These are phyloP conservation scores for Mollisiaceae sp. DNA, from an alignment of 2,329 filamentous ascomycete species.

Conservation along the genomic window DNA sequence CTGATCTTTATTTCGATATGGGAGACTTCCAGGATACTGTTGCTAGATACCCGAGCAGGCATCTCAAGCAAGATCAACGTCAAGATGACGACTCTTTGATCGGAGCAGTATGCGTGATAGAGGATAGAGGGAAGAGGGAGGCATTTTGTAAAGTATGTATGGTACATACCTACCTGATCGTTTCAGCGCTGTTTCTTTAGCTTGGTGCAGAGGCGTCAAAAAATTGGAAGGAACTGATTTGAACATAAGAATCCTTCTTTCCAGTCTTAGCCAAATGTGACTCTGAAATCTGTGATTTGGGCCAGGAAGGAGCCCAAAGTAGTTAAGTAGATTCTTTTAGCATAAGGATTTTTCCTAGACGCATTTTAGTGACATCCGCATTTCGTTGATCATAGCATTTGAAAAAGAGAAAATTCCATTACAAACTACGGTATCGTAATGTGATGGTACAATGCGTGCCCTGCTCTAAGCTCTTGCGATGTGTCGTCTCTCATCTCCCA, in stretches of 20 bases:
- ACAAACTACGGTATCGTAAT: neutral
- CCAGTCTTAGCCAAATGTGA: too few relatives aligned
- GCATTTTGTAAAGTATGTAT: conserved; percentile 2
- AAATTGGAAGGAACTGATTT: too few relatives aligned
- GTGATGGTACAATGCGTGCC: conserved; percentile 8
- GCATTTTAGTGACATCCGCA: too few relatives aligned
- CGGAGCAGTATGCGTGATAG: neutral
- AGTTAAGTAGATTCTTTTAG: too few relatives aligned
- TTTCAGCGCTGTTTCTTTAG: neutral
- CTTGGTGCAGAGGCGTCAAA: neutral
- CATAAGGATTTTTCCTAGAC: too few relatives aligned
- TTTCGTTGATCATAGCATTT: neutral
- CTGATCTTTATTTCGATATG: neutral
- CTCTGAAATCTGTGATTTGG: too few relatives aligned
- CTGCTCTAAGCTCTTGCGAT: neutral
- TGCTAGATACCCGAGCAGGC: conserved; percentile 11
- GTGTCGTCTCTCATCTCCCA: neutral
- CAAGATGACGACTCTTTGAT: neutral
- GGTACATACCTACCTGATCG: too few relatives aligned
- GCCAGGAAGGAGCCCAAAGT: too few relatives aligned
- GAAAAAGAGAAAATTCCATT: neutral
- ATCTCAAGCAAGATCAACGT: conserved; percentile 4
- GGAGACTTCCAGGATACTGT: neutral
- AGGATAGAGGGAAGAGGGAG: neutral
- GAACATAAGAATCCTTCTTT: too few relatives aligned